A percentile compares a stretch with the other conserved stretches of the same genome.
phyloP scores from a whole-genome alignment of 257 asterid genomes.

The Primulina eburnea region DNA sequence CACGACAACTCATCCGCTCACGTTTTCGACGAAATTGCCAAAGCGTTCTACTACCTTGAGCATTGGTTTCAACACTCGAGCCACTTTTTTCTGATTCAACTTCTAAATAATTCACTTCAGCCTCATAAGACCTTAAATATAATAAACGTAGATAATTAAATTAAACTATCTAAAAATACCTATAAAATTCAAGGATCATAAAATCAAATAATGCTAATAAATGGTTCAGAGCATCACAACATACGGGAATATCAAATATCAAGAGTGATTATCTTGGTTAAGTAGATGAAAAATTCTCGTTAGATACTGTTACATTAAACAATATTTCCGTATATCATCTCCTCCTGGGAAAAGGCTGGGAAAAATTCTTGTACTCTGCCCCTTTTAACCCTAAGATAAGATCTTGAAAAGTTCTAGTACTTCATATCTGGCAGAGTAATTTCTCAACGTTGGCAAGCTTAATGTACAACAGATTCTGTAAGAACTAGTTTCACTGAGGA shows the following conservation, averaged over 20 bases:
- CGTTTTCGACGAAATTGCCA: slow-evolving; percentile 46
- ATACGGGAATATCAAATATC: background rate
- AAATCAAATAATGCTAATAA: background rate
- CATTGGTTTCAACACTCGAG: slow-evolving; percentile 35
- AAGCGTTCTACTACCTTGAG: slow-evolving; percentile 36
- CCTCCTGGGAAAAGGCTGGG: background rate
- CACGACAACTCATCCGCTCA: slow-evolving; percentile 51
- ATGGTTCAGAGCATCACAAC: background rate
- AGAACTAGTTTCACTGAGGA: background rate
- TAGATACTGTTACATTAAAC: background rate
- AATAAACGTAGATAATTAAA: background rate
- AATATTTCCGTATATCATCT: background rate
- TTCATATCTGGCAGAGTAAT: background rate
- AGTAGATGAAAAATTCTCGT: background rate
- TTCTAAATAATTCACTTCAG: slow-evolving; percentile 82
- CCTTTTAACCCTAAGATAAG: background rate
- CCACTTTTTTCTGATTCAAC: slow-evolving; percentile 48
- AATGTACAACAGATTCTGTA: background rate
- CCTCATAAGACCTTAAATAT: slow-evolving; percentile 75
- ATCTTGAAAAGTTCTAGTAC: background rate
- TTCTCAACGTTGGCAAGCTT: background rate
- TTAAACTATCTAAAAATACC: background rate
- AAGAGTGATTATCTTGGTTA: background rate
- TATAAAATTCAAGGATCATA: background rate
- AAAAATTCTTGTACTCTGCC: too few species aligned